Base-by-base conservation (phyloP, 176 grass and related monocot species). In the Triticum timopheevii region DNA sequence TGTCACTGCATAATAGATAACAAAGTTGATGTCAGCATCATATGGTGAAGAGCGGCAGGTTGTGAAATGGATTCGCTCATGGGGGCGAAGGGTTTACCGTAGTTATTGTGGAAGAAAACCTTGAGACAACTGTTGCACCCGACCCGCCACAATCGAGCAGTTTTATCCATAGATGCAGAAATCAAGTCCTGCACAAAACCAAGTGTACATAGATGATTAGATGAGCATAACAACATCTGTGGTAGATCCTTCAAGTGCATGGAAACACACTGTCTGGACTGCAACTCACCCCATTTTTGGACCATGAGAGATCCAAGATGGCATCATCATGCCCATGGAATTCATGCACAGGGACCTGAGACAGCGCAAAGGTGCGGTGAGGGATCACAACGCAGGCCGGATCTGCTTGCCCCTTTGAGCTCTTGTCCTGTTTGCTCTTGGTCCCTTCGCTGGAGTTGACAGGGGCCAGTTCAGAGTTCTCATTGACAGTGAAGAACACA, bases 271-370 rank as follows among this genome's bases (percentile, higher is more conserved):
- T 10, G 10, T 86, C 70, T 2, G n/a, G 71, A 68, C 50, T 62
- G 34, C 27, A 10, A 73, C 85, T 95, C 44, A 95, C 95, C 88
- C 90, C 95, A 77, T 89, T 91, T 66, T 72, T 93, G 20, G 95
- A 98, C 95, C 95, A 98, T 31, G 95, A 93, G 73, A 98, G 90
- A 90, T 95, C 93, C 93, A 98, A 90, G 69, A 98, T 80, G 83
- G 68, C 85, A 84, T 87, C 93, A 44, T 73, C 58, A 73, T 98
- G 95, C 31, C 93, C 95, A 64, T 74, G 28, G 82, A 98, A 94
- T 72, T 93, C 93, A 80, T 98, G 87, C 35, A 95, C 82, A 59
- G 95, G 95, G 19, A 80, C 85, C 67, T 88, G 85, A 13, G 87
- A 83, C 71, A 98, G 19, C 7, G 89, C 89, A 87, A 95, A 98